These are phyloP conservation scores for Drosera spatulata DNA, from an alignment of 179 eudicot species.

Conservation along the genomic window DNA sequence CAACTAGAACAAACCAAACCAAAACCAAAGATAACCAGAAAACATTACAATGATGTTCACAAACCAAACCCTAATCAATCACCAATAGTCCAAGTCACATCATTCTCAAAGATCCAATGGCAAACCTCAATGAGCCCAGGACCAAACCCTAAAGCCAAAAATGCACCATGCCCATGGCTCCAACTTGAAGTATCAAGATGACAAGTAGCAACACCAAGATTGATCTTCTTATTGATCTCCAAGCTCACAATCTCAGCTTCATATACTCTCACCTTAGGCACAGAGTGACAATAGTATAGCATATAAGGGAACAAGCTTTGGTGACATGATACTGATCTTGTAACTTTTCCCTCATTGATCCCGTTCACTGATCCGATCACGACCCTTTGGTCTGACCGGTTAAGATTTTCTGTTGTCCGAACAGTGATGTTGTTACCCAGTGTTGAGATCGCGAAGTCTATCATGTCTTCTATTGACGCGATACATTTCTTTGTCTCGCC, in stretches of 20 bases:
- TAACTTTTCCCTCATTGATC: slow-evolving; percentile 61
- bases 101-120: slow-evolving; percentile 13
- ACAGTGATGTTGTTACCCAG: slow-evolving; percentile 53
- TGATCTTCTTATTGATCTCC: slow-evolving; percentile 32
- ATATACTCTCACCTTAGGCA: slow-evolving; percentile 80
- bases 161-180: slow-evolving; percentile 81
- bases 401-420: slow-evolving; percentile 47
- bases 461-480: slow-evolving; percentile 77
- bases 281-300: slow-evolving; percentile 84
- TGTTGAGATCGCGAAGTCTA: slow-evolving; percentile 57
- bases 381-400: slow-evolving; percentile 39
- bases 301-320: slow-evolving; percentile 72
- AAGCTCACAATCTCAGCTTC: slow-evolving; percentile 68
- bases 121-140: no score
- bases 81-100: no score
- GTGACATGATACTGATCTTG: slow-evolving; percentile 81
- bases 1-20: no score
- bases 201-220: slow-evolving; percentile 79
- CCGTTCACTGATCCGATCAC: slow-evolving; percentile 48
- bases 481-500: slow-evolving; percentile 79
- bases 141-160: slow-evolving; percentile 12
- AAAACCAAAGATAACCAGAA: no score
- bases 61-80: no score
- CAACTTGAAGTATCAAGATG: slow-evolving; percentile 77
- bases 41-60: no score